Evolutionary conservation across 495 filamentous ascomycete genomes (phyloP).

Genomic region (Tetracladium marchalianum): DNA sequence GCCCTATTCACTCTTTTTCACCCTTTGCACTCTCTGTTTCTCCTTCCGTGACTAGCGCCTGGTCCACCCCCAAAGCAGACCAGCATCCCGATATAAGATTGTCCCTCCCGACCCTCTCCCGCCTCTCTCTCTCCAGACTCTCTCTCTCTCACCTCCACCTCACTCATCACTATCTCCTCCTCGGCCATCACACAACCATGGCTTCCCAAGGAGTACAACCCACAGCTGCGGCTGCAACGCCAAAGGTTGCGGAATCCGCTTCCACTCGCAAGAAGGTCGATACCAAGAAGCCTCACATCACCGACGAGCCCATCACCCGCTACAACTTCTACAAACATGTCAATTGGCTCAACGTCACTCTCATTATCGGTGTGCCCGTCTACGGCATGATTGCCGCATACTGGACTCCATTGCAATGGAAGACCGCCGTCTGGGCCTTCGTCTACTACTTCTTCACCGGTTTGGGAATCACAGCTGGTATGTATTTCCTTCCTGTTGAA

Average conservation of each 20-base stretch:
- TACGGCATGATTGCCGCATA: constrained; percentile 65
- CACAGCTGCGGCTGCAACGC: neutral
- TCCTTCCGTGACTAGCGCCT: no score
- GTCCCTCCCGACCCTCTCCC: neutral
- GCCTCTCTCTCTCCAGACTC: constrained; percentile 3
- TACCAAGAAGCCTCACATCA: constrained; percentile 33
- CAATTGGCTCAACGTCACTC: constrained; percentile 84
- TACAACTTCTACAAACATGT: constrained; percentile 94
- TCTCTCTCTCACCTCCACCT: neutral
- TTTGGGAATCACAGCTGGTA: constrained; percentile 80
- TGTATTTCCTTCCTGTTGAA: neutral
- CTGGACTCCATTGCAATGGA: constrained; percentile 67
- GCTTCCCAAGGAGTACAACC: constrained; percentile 12
- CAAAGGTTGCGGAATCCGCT: neutral
- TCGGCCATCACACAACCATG: constrained; percentile 17
- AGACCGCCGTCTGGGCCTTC: constrained; percentile 75
- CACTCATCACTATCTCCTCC: neutral
- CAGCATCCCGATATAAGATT: no score
- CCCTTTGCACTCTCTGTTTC: no score
- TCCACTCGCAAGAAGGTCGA: neutral
- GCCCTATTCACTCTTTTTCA: no score
- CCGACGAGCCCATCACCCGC: constrained; percentile 44
- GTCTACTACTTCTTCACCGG: constrained; percentile 89
- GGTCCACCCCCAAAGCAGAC: no score
- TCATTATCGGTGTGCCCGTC: constrained; percentile 81